Evolutionary conservation across 2,329 filamentous ascomycete species (phyloP).

Genomic region (Lachnellula hyalina): DNA sequence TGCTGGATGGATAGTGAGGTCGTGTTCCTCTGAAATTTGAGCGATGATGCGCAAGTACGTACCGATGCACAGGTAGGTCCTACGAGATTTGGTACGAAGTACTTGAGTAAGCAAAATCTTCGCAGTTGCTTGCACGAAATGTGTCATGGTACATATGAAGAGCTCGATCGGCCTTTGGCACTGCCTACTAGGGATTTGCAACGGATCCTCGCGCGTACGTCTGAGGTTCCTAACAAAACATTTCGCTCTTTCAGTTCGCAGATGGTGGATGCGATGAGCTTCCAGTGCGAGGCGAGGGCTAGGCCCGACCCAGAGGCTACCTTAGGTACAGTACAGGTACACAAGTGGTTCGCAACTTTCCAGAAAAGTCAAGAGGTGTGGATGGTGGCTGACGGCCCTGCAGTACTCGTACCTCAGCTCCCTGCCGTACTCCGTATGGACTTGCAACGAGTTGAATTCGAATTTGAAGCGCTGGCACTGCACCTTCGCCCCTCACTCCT

Average conservation of each 20-base stretch:
- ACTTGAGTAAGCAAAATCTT: conserved; percentile 1
- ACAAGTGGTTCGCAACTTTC: background rate
- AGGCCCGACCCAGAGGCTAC: background rate
- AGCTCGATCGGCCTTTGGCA: background rate
- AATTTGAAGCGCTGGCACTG: too few relatives aligned
- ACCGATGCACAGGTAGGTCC: background rate
- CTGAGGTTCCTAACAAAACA: too few relatives aligned
- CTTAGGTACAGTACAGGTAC: background rate
- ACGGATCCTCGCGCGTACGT: too few relatives aligned
- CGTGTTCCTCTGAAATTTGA: background rate
- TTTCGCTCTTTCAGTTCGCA: background rate
- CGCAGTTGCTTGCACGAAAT: background rate
- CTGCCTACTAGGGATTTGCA: too few relatives aligned
- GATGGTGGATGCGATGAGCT: background rate
- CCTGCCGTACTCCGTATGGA: background rate
- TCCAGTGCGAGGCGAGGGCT: too few relatives aligned
- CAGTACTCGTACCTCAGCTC: background rate
- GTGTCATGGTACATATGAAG: background rate
- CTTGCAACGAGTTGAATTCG: background rate
- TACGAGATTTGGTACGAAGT: too few relatives aligned
- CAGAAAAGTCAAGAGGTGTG: background rate
- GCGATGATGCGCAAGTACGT: background rate
- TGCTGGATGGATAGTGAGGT: background rate
- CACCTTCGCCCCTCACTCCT: too few relatives aligned
- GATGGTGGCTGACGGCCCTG: background rate